Evolutionary conservation across 2,329 filamentous ascomycete species (phyloP), one percentile per base, ranked within the genome.

Genomic region (Colletotrichum sp.): DNA sequence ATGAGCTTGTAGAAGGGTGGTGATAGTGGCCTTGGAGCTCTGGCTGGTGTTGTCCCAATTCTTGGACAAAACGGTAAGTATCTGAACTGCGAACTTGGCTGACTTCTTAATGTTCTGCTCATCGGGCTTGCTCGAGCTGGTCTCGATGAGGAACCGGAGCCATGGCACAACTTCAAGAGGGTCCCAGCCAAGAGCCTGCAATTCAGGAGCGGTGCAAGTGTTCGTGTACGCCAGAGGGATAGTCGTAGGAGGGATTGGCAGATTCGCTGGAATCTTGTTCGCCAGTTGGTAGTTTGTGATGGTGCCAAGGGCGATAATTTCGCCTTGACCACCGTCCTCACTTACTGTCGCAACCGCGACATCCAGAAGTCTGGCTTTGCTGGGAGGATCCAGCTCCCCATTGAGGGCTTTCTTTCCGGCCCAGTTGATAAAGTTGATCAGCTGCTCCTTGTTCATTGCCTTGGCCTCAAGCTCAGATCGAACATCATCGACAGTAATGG

Each of bases 401-500:
- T 86, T 89, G 21, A 91, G 86, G 12, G 94, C 92, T 83, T 95
- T 96, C 77, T 91, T 92, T 24, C 93, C 92, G 64, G 94, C 90
- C 96, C 97, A 99, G 71, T 91, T 92, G 72, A 99, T 90, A 80
- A 99, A 98, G 79, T 96, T 93, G 16, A 91, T 88, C 18, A 98
- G 89, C 83, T 99, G 96, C 36, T 90, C 88, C 77, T 95, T 93
- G 64, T 91, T 94, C 74, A 99, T 88, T 2, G 97, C 95, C 80
- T 95, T 96, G 9, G 93, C 91, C 80, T 96, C 95, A 5, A 99
- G 88, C 79, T 98, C 96, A 75, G 92, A 88, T 77, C 93, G 94
- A 76, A 99, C 95, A 82, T 99, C 97, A 6, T 92, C 91, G 32
- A 97, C 93, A 0, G 95, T 98, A 73, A 99, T 94, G 78, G 96